These are phyloP conservation scores for Barnettozyma botsteinii DNA, from an alignment of 805 yeast species.

Conservation along the genomic window DNA sequence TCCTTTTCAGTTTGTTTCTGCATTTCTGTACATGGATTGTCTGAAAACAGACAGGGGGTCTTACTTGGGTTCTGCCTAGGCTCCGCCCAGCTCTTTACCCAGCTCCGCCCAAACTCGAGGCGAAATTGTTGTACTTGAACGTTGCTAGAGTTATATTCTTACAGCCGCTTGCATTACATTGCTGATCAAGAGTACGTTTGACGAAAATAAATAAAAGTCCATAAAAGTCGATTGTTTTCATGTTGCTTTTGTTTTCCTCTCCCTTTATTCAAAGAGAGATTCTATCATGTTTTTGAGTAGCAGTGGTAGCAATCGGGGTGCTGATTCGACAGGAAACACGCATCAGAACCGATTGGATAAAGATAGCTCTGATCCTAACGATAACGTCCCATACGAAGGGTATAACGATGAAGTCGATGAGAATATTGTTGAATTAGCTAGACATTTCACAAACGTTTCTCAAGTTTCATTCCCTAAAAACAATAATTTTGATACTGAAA, in stretches of 20 bases:
- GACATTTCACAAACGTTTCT: constrained; percentile 4
- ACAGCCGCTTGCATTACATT: too few relatives aligned
- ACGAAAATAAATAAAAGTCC: too few relatives aligned
- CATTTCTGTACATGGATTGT: too few relatives aligned
- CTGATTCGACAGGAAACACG: neutral
- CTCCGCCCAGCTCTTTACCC: too few relatives aligned
- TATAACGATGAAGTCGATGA: constrained; percentile 3
- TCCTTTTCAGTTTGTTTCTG: too few relatives aligned
- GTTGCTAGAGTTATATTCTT: too few relatives aligned
- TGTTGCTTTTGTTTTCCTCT: neutral
- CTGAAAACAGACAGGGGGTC: too few relatives aligned
- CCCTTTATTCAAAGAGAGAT: neutral
- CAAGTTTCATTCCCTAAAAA: constrained; percentile 26
- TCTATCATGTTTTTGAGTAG: neutral
- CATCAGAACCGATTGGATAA: neutral
- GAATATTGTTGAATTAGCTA: constrained; percentile 5
- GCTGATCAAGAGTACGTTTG: too few relatives aligned
- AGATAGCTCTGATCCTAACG: neutral
- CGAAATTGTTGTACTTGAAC: too few relatives aligned
- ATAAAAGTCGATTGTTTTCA: too few relatives aligned
- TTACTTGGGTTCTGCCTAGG: too few relatives aligned
- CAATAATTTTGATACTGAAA: constrained; percentile 33
- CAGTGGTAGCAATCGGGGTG: neutral
- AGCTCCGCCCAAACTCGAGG: too few relatives aligned
- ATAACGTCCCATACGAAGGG: constrained; percentile 6